These are phyloP conservation scores for Aspergillus alliaceus DNA, from an alignment of 2,329 filamentous ascomycete species.

Conservation along the genomic window DNA sequence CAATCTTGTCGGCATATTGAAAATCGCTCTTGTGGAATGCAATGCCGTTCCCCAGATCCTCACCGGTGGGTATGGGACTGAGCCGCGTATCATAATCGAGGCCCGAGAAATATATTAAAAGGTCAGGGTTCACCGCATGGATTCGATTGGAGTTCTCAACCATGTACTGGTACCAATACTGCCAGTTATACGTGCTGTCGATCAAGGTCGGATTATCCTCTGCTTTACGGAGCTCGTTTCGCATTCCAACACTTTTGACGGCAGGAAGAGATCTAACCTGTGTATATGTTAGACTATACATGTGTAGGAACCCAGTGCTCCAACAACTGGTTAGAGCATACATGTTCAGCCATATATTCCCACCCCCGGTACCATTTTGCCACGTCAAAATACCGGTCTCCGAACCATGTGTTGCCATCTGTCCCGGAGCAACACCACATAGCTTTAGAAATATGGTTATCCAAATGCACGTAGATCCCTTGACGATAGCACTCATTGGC, in stretches of 20 bases:
- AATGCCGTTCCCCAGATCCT: conserved; percentile 35
- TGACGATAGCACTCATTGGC: conserved; percentile 58
- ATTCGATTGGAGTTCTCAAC: conserved; percentile 42
- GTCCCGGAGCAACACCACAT: conserved; percentile 58
- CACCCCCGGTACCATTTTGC: conserved; percentile 62
- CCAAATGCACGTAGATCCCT: conserved; percentile 58
- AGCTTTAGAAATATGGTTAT: conserved; percentile 62
- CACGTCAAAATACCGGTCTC: conserved; percentile 59
- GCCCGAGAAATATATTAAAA: conserved; percentile 52
- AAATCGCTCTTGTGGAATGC: conserved; percentile 41
- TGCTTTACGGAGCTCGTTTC: conserved; percentile 43
- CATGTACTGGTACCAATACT: conserved; percentile 47
- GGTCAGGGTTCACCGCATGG: conserved; percentile 43
- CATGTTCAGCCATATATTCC: conserved; percentile 60
- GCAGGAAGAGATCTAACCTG: conserved; percentile 24
- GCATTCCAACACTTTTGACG: conserved; percentile 33
- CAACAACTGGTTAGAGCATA: too few species aligned
- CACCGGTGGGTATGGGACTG: conserved; percentile 34
- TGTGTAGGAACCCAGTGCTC: too few species aligned
- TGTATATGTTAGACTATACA: too few species aligned
- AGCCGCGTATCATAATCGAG: conserved; percentile 48
- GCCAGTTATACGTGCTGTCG: conserved; percentile 44
- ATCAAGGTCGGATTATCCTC: conserved; percentile 10
- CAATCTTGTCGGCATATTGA: conserved; percentile 45
- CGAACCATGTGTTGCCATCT: conserved; percentile 63